Evolutionary conservation across 164 flowering plant genomes (phyloP).

Genomic region (Macadamia integrifolia): DNA sequence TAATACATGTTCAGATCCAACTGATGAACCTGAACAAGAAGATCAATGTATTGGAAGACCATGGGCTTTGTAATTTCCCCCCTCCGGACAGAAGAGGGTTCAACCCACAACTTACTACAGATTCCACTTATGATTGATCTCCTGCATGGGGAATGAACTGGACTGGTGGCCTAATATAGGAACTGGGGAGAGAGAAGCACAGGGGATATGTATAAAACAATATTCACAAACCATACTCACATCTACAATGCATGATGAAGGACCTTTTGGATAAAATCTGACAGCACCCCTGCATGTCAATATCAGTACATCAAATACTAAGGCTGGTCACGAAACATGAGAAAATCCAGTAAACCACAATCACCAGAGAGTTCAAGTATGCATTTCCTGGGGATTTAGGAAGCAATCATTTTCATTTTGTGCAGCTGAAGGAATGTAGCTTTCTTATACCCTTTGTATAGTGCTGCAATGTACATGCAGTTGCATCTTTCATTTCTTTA

Average conservation of each 20-base stretch:
- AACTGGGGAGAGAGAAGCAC: neutral
- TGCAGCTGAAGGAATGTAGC: neutral
- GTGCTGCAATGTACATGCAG: neutral
- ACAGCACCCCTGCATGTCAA: conserved; percentile 76
- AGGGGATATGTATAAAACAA: neutral
- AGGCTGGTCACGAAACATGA: neutral
- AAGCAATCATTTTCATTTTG: neutral
- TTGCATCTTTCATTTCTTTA: neutral
- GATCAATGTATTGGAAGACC: neutral
- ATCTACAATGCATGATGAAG: conserved; percentile 68
- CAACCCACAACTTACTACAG: neutral
- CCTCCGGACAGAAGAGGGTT: too few relatives aligned
- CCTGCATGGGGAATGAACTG: neutral
- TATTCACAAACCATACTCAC: conserved; percentile 33
- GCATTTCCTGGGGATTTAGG: neutral
- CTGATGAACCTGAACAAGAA: neutral
- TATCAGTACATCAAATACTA: neutral
- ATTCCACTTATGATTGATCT: too few relatives aligned
- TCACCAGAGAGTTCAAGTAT: neutral
- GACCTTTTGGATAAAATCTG: conserved; percentile 87
- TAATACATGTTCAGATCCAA: neutral
- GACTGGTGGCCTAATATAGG: neutral
- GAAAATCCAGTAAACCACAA: neutral
- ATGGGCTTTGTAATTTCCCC: neutral
- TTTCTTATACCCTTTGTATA: neutral